Evolutionary conservation across 495 filamentous ascomycete species (phyloP), one percentile per base, ranked within the genome.

Genomic region (Cetradonia linearis): DNA sequence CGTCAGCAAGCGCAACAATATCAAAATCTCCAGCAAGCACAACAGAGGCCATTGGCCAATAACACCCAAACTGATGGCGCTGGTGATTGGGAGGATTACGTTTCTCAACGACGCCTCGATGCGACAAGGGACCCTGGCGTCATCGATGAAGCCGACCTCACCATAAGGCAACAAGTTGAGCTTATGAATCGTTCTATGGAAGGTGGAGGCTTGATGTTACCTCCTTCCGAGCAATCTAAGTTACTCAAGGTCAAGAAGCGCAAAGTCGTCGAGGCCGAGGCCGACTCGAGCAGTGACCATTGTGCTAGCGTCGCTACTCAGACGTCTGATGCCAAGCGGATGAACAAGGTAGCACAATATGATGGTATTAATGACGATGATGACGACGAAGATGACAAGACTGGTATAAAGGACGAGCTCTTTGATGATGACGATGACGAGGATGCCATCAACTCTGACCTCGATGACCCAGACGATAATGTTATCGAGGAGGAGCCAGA

Each of bases 361-460:
- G 92, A 96, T 69, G 90, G 88, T 30, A 70, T 69, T 14, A 77
- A 72, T 11, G 77, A 77, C 37, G 72, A 75, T 62, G 75, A 76
- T 37, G 73, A 76, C 27, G 69, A 74, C 7, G 83, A 86, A 61
- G 85, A 88, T 38, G 72, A 72, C 14, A 67, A 67, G 56, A 55
- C 57, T 18, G 54, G 53, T 40, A 64, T 80, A 54, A 83, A 81
- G 60, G 81, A 87, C 33, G 84, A 85, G 31, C 59, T 61, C 44
- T 66, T 68, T 16, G 61, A 63, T 38, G 64, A 62, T 53, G 81
- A 84, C 33, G 76, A 78, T 34, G 92, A 96, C 63, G 90, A 94
- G 64, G 91, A 98, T 72, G 93, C 93, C 0, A 99, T 99, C 75
- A 99, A 99, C 70, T 97, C 94, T 0, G 93, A 97, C 67, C 83